phyloP scores from a whole-genome alignment of 2,329 filamentous ascomycete species.

The Hymenoscyphus scutula region DNA sequence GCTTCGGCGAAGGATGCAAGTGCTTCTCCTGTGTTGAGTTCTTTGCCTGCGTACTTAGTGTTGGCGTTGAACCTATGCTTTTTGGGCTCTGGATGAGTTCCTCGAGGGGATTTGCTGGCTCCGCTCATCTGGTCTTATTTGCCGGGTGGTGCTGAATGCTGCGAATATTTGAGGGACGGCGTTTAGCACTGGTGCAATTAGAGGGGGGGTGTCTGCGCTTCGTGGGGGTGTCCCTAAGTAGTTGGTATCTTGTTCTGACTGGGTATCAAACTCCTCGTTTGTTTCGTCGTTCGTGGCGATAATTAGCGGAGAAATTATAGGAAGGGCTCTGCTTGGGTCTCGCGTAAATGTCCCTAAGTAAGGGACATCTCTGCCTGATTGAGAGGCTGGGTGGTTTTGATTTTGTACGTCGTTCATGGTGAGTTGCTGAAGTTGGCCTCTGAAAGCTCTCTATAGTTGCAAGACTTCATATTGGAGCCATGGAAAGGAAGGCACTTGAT shows the following conservation, averaged over 20 bases:
- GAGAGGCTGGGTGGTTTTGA: not conserved
- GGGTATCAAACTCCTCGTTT: too few species aligned
- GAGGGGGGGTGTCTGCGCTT: not conserved
- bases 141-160: not conserved
- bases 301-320: too few species aligned
- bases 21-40: not conserved
- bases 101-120: not conserved
- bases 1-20: not conserved
- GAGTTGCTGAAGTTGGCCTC: too few species aligned
- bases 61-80: not conserved
- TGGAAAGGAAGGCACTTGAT: not conserved
- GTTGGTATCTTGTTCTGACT: too few species aligned
- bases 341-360: too few species aligned
- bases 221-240: not conserved
- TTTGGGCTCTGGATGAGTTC: not conserved
- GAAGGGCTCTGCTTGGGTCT: too few species aligned
- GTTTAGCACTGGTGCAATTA: not conserved
- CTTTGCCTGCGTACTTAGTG: not conserved
- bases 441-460: too few species aligned
- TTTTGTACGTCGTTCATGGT: not conserved
- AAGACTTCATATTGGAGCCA: not conserved
- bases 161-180: not conserved
- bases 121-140: not conserved
- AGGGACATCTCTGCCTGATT: not conserved
- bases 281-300: too few species aligned